These are phyloP conservation scores for Aspergillus sp. DNA, from an alignment of 2,329 filamentous ascomycete species.

Conservation along the genomic window DNA sequence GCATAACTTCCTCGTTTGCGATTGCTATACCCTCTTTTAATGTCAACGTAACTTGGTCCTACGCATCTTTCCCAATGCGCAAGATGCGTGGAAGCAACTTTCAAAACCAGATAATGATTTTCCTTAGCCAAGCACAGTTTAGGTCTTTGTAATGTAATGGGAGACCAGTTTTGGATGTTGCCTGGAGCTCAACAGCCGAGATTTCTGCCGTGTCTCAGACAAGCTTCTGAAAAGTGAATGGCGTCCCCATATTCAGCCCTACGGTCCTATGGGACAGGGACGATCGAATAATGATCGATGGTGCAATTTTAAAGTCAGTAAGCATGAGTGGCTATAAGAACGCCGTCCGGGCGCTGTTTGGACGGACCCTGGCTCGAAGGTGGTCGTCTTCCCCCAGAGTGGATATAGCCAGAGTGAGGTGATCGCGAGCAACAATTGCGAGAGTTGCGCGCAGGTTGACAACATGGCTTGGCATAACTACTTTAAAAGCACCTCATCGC, in stretches of 20 bases:
- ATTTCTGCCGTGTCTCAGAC: constrained; percentile 28
- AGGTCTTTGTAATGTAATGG: neutral
- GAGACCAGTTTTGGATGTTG: constrained; percentile 3
- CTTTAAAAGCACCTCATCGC: constrained; percentile 17
- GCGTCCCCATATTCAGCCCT: constrained; percentile 10
- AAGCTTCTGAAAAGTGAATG: constrained; percentile 10
- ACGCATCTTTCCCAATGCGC: neutral
- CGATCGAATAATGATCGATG: constrained; percentile 6
- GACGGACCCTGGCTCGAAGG: constrained; percentile 10
- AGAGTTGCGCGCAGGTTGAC: constrained; percentile 19
- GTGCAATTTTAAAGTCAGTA: constrained; percentile 20
- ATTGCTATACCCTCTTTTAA: constrained; percentile 7
- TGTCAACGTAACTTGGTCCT: neutral
- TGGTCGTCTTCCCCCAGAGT: constrained; percentile 14
- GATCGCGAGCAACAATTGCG: constrained; percentile 33
- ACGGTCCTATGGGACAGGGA: neutral
- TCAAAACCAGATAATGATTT: neutral
- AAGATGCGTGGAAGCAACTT: neutral
- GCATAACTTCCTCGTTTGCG: neutral
- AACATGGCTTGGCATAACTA: constrained; percentile 22
- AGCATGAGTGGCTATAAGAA: constrained; percentile 17
- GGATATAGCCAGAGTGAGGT: constrained; percentile 30
- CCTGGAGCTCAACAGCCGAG: constrained; percentile 29
- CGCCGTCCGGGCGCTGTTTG: constrained; percentile 15
- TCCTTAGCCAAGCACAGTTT: neutral